Conservation (phyloP, 805 yeast genomes). For the Candida easanensis region DNA sequence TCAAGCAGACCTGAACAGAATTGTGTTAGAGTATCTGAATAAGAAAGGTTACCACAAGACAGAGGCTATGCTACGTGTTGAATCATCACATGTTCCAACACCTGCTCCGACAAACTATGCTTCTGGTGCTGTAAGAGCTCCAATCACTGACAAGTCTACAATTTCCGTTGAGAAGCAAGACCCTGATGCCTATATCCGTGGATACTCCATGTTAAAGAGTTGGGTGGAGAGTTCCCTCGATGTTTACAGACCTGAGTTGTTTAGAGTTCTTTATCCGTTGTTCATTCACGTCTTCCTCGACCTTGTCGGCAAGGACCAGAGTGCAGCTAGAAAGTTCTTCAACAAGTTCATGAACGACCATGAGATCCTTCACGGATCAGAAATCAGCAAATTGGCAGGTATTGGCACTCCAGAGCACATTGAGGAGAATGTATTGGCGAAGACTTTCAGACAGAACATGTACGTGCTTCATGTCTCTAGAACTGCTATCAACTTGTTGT, state of each 20-base stretch:
- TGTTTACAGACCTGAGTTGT: constrained; percentile 83
- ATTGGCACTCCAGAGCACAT: constrained; percentile 79
- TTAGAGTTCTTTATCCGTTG: constrained; percentile 84
- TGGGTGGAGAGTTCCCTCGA: constrained; percentile 94
- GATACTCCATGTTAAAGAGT: constrained; percentile 72
- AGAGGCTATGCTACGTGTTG: constrained; percentile 90
- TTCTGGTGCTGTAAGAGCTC: constrained; percentile 14
- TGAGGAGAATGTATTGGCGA: constrained; percentile 78
- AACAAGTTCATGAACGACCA: constrained; percentile 75
- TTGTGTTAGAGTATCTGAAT: constrained; percentile 87
- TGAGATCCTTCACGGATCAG: constrained; percentile 70
- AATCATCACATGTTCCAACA: constrained; percentile 61
- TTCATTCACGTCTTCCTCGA: constrained; percentile 87
- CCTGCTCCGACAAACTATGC: constrained; percentile 37
- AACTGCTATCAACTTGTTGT: constrained; percentile 77
- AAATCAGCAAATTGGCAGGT: constrained; percentile 67
- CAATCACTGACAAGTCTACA: constrained; percentile 20
- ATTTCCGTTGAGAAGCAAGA: constrained; percentile 26
- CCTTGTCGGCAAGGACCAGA: constrained; percentile 60
- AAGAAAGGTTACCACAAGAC: constrained; percentile 94
- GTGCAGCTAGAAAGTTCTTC: constrained; percentile 70
- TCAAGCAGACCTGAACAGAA: constrained; percentile 84
- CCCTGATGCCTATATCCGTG: constrained; percentile 74
- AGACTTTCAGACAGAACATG: constrained; percentile 66
- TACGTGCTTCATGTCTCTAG: constrained; percentile 75